Percentiles rank a stretch among this genome's conserved stretches.
These are phyloP conservation scores for Kuraishia borneana DNA, from an alignment of 805 yeast genomes.

Conservation along the genomic window DNA sequence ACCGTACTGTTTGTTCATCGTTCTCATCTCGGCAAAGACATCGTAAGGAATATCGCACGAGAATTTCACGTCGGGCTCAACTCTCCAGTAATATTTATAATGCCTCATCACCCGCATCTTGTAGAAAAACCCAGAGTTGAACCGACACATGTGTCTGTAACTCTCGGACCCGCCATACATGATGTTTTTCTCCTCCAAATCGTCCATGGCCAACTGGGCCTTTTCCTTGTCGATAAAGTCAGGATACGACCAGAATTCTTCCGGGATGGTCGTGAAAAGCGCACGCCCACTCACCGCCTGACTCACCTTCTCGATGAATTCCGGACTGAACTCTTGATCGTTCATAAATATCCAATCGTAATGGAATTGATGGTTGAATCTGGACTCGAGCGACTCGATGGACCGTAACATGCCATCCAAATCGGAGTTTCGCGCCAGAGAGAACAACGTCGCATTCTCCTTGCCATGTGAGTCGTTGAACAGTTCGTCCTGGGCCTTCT, in stretches of 20 bases:
- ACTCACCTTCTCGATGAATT: conserved; percentile 23
- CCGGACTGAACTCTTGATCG: conserved; percentile 29
- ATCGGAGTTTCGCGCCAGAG: conserved; percentile 28
- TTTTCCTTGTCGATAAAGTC: conserved; percentile 22
- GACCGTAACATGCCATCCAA: conserved; percentile 23
- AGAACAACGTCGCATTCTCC: conserved; percentile 51
- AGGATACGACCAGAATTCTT: conserved; percentile 38
- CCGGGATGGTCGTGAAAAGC: conserved; percentile 30
- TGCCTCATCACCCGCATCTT: conserved; percentile 29
- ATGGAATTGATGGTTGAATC: conserved; percentile 24
- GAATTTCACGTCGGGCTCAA: conserved; percentile 39
- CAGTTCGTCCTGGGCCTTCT: background rate
- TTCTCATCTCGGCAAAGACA: conserved; percentile 36
- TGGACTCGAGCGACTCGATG: conserved; percentile 20
- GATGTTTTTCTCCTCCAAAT: conserved; percentile 21
- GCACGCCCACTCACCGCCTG: conserved; percentile 28
- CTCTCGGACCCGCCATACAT: conserved; percentile 49
- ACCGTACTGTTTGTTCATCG: conserved; percentile 33
- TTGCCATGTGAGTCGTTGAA: conserved; percentile 15
- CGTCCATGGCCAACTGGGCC: conserved; percentile 17
- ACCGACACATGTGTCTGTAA: conserved; percentile 62
- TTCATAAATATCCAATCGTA: conserved; percentile 37
- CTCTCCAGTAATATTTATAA: conserved; percentile 49
- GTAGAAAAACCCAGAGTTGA: conserved; percentile 40
- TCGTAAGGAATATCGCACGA: conserved; percentile 43